A percentile compares a stretch with the other conserved stretches of the same genome.
phyloP scores from a whole-genome alignment of 306 rosid genomes.

The Fragaria nilgerrensis region DNA sequence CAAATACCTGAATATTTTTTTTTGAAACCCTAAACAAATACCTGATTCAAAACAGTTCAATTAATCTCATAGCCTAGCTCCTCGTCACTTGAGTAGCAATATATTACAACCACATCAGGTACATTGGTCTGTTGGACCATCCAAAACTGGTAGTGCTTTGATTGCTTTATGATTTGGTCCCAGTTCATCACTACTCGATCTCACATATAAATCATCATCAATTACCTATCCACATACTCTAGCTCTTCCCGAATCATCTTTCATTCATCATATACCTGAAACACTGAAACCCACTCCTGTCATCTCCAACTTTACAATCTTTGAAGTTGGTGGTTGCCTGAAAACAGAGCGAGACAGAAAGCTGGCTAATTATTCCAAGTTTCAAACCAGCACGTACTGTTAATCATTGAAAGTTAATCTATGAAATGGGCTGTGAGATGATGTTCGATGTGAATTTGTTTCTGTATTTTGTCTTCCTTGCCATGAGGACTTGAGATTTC shows the following conservation, averaged over 20 bases:
- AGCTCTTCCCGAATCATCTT: not conserved
- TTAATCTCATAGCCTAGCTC: not conserved
- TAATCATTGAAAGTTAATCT: not conserved
- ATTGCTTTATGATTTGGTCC: slow-evolving; percentile 15
- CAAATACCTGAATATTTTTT: not conserved
- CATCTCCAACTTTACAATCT: not conserved
- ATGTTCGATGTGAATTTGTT: not conserved
- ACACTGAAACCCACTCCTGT: slow-evolving; percentile 4
- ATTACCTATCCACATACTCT: not conserved
- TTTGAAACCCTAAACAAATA: too few relatives aligned
- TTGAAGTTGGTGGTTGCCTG: slow-evolving; percentile 10
- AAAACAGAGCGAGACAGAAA: not conserved
- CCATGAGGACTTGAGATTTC: not conserved
- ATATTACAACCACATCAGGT: not conserved
- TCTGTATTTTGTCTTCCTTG: not conserved
- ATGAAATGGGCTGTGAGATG: not conserved
- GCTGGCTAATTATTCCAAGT: not conserved
- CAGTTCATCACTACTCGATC: not conserved
- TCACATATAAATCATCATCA: not conserved
- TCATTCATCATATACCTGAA: not conserved
- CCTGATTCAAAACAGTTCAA: not conserved
- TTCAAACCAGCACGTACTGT: not conserved
- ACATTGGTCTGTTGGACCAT: not conserved
- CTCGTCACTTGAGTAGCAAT: not conserved
- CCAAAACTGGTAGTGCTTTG: slow-evolving; percentile 3